These are phyloP conservation scores for Metschnikowia koreensis DNA, from an alignment of 805 yeast genomes.

Conservation along the genomic window DNA sequence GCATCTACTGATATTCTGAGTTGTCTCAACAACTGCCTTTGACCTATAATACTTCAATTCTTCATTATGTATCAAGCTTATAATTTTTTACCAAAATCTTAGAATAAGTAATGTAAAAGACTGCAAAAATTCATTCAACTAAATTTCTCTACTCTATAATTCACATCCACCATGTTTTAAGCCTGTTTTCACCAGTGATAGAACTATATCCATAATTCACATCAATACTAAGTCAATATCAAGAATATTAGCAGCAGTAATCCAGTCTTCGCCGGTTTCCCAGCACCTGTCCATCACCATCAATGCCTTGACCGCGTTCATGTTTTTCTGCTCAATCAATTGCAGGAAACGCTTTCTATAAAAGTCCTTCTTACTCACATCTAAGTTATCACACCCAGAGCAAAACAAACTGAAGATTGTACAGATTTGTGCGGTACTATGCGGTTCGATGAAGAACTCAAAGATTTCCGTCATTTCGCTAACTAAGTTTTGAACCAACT, in stretches of 20 bases:
- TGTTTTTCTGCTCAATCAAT: conserved; percentile 43
- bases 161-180: no score
- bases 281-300: conserved; percentile 53
- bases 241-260: conserved; percentile 40
- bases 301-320: conserved; percentile 44
- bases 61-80: no score
- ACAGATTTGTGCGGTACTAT: conserved; percentile 54
- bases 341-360: conserved; percentile 39
- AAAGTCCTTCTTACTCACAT: conserved; percentile 33
- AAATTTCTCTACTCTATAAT: no score
- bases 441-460: conserved; percentile 39
- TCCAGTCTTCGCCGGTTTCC: conserved; percentile 54
- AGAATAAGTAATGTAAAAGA: no score
- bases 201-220: conserved; percentile 21
- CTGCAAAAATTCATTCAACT: no score
- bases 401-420: conserved; percentile 54
- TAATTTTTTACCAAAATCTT: no score
- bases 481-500: conserved; percentile 48
- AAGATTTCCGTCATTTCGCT: conserved; percentile 37
- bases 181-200: no score
- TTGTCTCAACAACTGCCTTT: no score
- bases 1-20: no score
- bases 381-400: conserved; percentile 56
- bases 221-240: conserved; percentile 47
- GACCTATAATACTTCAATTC: no score